A percentile compares a stretch with the other conserved stretches of the same genome.
These are phyloP conservation scores for Rubia balearica DNA, from an alignment of 305 asterid genomes.

Conservation along the genomic window DNA sequence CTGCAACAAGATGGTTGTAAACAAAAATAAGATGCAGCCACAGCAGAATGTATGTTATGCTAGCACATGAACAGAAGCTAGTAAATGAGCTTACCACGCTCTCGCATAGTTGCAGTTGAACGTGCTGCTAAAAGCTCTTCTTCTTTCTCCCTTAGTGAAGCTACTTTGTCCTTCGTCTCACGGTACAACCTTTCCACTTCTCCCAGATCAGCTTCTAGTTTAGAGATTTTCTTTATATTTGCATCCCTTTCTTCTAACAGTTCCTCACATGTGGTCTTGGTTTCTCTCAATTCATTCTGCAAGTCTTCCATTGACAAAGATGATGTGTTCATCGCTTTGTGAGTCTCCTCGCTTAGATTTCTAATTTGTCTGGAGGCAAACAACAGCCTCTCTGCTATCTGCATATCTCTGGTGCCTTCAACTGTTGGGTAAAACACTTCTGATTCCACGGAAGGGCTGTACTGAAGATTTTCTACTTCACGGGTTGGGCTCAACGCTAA, in stretches of 20 bases:
- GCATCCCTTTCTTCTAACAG: constrained; percentile 54
- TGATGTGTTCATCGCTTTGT: constrained; percentile 34
- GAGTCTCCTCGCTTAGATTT: constrained; percentile 39
- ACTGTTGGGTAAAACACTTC: constrained; percentile 25
- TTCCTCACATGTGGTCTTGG: constrained; percentile 37
- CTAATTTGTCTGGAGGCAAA: constrained; percentile 47
- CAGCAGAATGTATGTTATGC: not conserved
- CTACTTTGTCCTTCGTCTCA: constrained; percentile 42
- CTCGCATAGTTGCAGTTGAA: constrained; percentile 37
- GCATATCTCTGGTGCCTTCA: constrained; percentile 33
- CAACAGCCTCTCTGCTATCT: constrained; percentile 56
- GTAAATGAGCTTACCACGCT: constrained; percentile 40
- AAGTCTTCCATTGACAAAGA: constrained; percentile 33
- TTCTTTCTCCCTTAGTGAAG: constrained; percentile 42
- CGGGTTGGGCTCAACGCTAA: constrained; percentile 35
- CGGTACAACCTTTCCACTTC: constrained; percentile 34
- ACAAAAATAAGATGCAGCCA: constrained; percentile 16
- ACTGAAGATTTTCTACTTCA: constrained; percentile 35
- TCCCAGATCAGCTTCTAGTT: constrained; percentile 59
- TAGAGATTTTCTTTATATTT: constrained; percentile 37
- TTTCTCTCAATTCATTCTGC: constrained; percentile 48
- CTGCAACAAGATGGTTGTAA: constrained; percentile 39
- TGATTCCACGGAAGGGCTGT: constrained; percentile 25
- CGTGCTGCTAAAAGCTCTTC: constrained; percentile 38
- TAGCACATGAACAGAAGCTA: constrained; percentile 16